phyloP scores from a whole-genome alignment of 331 rosid genomes.

The Spiraea crenata region DNA sequence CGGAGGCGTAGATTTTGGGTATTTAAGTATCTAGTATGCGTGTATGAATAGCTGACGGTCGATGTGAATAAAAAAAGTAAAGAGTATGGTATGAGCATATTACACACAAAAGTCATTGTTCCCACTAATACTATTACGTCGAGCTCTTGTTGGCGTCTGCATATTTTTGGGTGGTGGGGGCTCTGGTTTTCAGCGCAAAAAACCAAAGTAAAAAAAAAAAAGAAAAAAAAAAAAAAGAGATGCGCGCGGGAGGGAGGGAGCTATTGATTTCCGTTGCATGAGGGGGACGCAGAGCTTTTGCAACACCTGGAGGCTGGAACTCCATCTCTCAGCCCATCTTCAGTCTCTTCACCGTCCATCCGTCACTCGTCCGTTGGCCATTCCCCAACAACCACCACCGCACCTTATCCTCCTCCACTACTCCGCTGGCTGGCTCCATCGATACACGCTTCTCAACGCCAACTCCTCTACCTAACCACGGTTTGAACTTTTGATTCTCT shows the following conservation, averaged over 20 bases:
- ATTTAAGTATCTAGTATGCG: no score
- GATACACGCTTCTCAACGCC: constrained; percentile 39
- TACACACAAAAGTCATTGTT: background rate
- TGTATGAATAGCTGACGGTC: fast-evolving
- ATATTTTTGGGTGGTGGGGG: background rate
- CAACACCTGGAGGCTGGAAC: constrained; percentile 55
- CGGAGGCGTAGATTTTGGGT: background rate
- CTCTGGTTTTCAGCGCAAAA: constrained; percentile 6
- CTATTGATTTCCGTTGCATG: constrained; percentile 64
- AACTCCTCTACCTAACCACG: constrained; percentile 29
- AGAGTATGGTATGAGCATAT: background rate
- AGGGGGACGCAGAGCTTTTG: constrained; percentile 64
- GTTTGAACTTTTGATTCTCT: background rate
- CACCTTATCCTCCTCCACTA: constrained; percentile 17
- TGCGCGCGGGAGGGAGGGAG: constrained; percentile 30
- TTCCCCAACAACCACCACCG: constrained; percentile 42
- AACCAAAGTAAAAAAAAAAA: background rate
- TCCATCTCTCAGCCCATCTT: constrained; percentile 21
- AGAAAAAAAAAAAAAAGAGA: background rate
- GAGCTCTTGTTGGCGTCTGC: no score
- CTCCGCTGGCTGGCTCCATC: constrained; percentile 26
- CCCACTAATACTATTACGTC: constrained; percentile 4
- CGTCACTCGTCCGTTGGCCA: constrained; percentile 59
- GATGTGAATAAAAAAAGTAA: background rate
- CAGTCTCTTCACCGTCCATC: constrained; percentile 44